Percentiles rank a stretch among this genome's conserved stretches.
Conservation (phyloP, 371 early-diverging fungal genomes). For the Saksenaea oblongispora region DNA sequence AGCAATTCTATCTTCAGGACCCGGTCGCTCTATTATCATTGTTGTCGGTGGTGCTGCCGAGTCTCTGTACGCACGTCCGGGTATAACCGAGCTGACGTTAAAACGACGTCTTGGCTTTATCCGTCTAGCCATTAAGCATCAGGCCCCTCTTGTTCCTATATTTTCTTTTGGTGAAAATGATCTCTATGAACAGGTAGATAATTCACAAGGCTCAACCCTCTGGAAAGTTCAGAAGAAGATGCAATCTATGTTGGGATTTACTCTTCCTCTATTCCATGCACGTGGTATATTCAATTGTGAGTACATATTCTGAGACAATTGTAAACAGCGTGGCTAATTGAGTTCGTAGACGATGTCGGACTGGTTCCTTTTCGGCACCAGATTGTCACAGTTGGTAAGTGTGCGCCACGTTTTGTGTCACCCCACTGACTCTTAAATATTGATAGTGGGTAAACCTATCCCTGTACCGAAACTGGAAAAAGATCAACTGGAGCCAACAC, state of each 20-base stretch:
- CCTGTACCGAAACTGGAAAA: conserved; percentile 51
- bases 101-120: conserved; percentile 80
- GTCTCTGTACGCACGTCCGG: conserved; percentile 68
- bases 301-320: conserved; percentile 12
- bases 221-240: conserved; percentile 61
- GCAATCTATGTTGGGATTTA: conserved; percentile 65
- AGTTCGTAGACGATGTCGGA: conserved; percentile 50
- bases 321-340: neutral
- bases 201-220: conserved; percentile 48
- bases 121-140: conserved; percentile 74
- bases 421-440: neutral
- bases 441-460: conserved; percentile 73
- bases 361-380: conserved; percentile 60
- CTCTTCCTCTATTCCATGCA: conserved; percentile 74
- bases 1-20: conserved; percentile 68
- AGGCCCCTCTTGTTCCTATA: conserved; percentile 72
- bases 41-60: conserved; percentile 85
- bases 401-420: neutral
- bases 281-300: conserved; percentile 75
- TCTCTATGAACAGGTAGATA: conserved; percentile 67
- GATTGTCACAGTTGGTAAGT: conserved; percentile 54
- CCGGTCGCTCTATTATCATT: conserved; percentile 79
- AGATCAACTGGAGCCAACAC: conserved; percentile 57
- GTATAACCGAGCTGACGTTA: conserved; percentile 64
- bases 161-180: conserved; percentile 88